Conservation (phyloP, 2,329 filamentous ascomycete species). For the Allantophomopsis lycopodina region DNA sequence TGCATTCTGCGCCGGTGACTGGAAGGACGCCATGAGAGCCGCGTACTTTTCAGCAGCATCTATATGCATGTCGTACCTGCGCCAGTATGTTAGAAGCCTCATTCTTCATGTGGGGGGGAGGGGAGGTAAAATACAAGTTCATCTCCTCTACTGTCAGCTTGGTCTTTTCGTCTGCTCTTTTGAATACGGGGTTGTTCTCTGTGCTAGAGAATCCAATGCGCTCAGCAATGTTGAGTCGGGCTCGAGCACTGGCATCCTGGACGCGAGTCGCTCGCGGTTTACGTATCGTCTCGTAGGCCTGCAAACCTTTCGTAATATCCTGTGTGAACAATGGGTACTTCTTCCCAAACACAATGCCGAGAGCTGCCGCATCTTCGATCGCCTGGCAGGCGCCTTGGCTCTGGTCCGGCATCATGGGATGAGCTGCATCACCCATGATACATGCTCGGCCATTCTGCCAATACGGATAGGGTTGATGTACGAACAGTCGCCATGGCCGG, state of each 20-base stretch:
- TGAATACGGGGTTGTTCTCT: constrained; percentile 39
- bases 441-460: constrained; percentile 34
- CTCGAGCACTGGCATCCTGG: constrained; percentile 41
- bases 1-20: no score
- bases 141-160: constrained; percentile 58
- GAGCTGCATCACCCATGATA: constrained; percentile 51
- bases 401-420: constrained; percentile 57
- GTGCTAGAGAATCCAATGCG: constrained; percentile 51
- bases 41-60: no score
- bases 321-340: constrained; percentile 24
- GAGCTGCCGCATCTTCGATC: constrained; percentile 22
- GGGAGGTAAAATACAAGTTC: no score
- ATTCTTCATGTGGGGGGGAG: no score
- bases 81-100: no score
- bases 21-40: no score
- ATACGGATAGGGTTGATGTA: constrained; percentile 48
- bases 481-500: constrained; percentile 6
- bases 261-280: constrained; percentile 39
- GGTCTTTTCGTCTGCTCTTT: constrained; percentile 44
- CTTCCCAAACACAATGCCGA: constrained; percentile 18
- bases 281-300: constrained; percentile 33
- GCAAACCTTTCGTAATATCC: constrained; percentile 28
- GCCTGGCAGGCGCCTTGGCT: constrained; percentile 43
- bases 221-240: constrained; percentile 47
- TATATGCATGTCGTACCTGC: no score